Evolutionary conservation across 1,284 basidiomycete genomes (phyloP).

Genomic region (Albatrellus sp.): DNA sequence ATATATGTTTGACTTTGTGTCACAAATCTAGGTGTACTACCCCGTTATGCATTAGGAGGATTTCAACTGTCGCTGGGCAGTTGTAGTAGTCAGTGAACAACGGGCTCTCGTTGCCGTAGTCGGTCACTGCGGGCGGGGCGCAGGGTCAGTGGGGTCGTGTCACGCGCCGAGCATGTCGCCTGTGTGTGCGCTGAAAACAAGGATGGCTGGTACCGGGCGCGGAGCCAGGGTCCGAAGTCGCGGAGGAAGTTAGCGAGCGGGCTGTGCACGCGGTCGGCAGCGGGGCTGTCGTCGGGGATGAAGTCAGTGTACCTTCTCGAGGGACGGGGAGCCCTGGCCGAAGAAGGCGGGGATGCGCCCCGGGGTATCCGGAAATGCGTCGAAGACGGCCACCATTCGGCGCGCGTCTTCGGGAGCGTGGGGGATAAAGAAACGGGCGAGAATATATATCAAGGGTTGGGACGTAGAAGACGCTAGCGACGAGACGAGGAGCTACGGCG

Average conservation of each 20-base stretch:
- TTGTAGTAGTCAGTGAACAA: constrained; percentile 65
- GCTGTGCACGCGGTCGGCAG: constrained; percentile 21
- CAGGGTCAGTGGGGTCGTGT: constrained; percentile 2
- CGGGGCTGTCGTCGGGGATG: constrained; percentile 18
- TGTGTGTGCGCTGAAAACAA: constrained; percentile 65
- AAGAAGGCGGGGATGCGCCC: constrained; percentile 62
- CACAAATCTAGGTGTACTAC: too few species aligned
- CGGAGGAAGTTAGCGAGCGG: constrained; percentile 48
- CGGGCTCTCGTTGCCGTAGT: constrained; percentile 64
- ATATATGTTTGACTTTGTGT: too few species aligned
- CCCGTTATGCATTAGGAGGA: too few species aligned
- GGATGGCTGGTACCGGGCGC: constrained; percentile 64
- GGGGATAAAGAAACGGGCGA: too few species aligned
- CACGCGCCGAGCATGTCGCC: constrained; percentile 39
- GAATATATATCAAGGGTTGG: too few species aligned
- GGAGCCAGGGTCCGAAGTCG: constrained; percentile 54
- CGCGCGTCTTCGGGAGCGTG: constrained; percentile 21
- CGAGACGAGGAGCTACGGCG: too few species aligned
- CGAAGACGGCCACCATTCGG: constrained; percentile 46
- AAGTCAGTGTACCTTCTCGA: too few species aligned
- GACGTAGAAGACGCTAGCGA: too few species aligned
- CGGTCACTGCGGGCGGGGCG: constrained; percentile 35
- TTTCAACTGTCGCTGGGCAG: constrained; percentile 41
- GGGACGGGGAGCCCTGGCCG: constrained; percentile 53
- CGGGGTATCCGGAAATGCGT: constrained; percentile 45